Evolutionary conservation across 1,284 basidiomycete genomes (phyloP).

Genomic region (Pyrrhoderma lamaoense): DNA sequence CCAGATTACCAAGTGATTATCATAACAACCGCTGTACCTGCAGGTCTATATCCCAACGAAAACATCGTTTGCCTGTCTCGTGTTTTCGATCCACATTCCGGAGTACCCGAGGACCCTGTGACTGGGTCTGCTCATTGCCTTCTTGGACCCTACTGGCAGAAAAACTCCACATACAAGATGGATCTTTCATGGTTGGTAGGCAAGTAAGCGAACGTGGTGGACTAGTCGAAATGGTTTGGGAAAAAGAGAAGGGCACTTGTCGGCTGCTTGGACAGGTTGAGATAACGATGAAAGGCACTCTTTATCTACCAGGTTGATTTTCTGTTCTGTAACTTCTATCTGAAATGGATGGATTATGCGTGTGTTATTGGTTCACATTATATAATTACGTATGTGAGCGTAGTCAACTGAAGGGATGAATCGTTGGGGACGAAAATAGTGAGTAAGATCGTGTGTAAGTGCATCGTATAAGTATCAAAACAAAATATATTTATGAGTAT

Average conservation of each 20-base stretch:
- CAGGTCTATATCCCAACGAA: background rate
- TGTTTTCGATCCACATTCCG: slow-evolving; percentile 21
- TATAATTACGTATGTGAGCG: too few relatives aligned
- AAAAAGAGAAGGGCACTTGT: slow-evolving; percentile 19
- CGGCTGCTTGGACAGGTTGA: slow-evolving; percentile 20
- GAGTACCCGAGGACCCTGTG: slow-evolving; percentile 27
- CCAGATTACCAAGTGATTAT: slow-evolving; percentile 13
- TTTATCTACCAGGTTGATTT: slow-evolving; percentile 13
- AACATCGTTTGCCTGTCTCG: slow-evolving; percentile 22
- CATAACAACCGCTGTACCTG: slow-evolving; percentile 1
- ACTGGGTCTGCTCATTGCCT: slow-evolving; percentile 27
- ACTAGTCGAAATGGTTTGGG: slow-evolving; percentile 22
- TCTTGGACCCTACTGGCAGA: slow-evolving; percentile 25
- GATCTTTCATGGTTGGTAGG: slow-evolving; percentile 14
- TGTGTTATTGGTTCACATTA: too few relatives aligned
- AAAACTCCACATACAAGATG: slow-evolving; percentile 10
- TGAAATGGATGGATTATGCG: too few relatives aligned
- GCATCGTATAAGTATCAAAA: too few relatives aligned
- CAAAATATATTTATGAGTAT: too few relatives aligned
- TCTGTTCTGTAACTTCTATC: too few relatives aligned
- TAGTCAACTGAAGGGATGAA: too few relatives aligned
- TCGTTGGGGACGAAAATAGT: too few relatives aligned
- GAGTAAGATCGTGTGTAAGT: too few relatives aligned
- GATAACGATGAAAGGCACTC: slow-evolving; percentile 16
- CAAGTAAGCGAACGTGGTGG: slow-evolving; percentile 25